Conservation (phyloP, 345 rosid species). For the Cardamine resedifolia region DNA sequence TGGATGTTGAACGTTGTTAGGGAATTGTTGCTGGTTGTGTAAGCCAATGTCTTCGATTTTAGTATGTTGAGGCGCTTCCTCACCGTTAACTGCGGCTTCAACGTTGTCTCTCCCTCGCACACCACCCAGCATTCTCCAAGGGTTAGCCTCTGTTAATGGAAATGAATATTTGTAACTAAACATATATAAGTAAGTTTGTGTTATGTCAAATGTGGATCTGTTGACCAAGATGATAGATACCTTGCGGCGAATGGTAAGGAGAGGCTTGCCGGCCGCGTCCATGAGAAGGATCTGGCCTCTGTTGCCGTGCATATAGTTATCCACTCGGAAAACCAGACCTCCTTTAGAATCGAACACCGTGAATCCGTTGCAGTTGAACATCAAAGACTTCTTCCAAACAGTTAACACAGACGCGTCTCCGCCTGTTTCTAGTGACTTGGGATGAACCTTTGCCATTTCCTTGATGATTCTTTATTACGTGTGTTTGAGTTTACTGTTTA, state of each 20-base stretch:
- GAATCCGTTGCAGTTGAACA: conserved; percentile 83
- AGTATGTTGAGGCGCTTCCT: no score
- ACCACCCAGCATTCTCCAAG: no score
- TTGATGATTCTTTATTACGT: background rate
- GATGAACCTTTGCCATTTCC: conserved; percentile 67
- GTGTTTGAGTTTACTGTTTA: background rate
- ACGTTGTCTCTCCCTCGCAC: no score
- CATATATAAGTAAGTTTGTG: background rate
- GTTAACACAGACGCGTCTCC: no score
- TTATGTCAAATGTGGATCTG: background rate
- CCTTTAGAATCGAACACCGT: no score
- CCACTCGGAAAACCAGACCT: conserved; percentile 63
- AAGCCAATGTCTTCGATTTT: no score
- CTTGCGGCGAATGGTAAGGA: conserved; percentile 83
- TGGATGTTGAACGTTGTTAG: conserved; percentile 49
- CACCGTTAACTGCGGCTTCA: no score
- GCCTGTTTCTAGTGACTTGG: conserved; percentile 21
- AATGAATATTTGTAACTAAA: background rate
- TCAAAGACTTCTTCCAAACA: conserved; percentile 86
- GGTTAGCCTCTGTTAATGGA: no score
- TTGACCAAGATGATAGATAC: conserved; percentile 29
- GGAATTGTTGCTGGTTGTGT: background rate
- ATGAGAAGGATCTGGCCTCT: conserved; percentile 70
- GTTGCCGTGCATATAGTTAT: conserved; percentile 56
- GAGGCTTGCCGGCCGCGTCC: conserved; percentile 77